phyloP scores from a whole-genome alignment of 306 rosid genomes.

The Begonia peltatifolia region DNA sequence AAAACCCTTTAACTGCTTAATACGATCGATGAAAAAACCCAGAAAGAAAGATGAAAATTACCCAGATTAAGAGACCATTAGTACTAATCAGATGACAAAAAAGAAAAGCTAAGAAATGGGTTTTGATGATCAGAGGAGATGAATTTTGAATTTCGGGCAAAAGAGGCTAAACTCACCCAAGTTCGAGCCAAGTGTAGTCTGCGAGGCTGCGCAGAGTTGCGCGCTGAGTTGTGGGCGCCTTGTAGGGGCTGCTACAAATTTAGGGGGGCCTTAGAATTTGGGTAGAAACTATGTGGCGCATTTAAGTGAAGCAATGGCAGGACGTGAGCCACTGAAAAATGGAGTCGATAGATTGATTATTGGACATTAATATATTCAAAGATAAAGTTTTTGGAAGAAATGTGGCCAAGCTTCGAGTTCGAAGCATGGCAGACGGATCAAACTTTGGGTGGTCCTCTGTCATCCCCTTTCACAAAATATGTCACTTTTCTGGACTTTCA shows the following conservation, averaged over 20 bases:
- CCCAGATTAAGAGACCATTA: not conserved
- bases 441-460: not conserved
- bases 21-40: too few species aligned
- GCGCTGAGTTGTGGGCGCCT: not conserved
- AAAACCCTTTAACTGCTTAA: too few species aligned
- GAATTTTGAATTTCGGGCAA: not conserved
- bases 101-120: too few species aligned
- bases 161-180: constrained; percentile 4
- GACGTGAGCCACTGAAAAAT: constrained; percentile 77
- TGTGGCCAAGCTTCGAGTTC: constrained; percentile 60
- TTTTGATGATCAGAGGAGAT: too few species aligned
- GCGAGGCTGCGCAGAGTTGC: not conserved
- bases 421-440: not conserved
- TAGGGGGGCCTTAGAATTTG: too few species aligned
- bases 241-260: not conserved
- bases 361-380: constrained; percentile 12
- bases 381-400: constrained; percentile 50
- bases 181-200: constrained; percentile 3
- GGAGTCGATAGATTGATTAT: constrained; percentile 27
- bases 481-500: too few species aligned
- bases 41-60: not conserved
- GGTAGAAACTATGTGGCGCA: constrained; percentile 28
- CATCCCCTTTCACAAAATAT: too few species aligned
- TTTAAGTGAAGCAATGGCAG: constrained; percentile 24
- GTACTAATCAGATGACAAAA: too few species aligned